A percentile compares a stretch with the other conserved stretches of the same genome.
These are phyloP conservation scores for Exophiala sp. DNA, from an alignment of 2,329 filamentous ascomycete genomes.

Conservation along the genomic window DNA sequence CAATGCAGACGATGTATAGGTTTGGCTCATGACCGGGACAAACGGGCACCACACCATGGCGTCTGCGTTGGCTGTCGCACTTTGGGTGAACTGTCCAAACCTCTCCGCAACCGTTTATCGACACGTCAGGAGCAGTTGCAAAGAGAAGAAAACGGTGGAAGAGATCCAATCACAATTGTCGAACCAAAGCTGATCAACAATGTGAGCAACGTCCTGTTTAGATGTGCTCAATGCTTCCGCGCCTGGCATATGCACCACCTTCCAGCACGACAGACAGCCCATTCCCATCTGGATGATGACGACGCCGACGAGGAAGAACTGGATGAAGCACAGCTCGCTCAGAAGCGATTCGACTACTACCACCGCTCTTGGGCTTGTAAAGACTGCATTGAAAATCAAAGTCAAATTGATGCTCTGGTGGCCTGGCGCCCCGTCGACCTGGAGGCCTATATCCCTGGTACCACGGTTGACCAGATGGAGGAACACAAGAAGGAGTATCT, in stretches of 20 bases:
- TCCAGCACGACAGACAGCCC: conserved; percentile 41
- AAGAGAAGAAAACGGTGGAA: conserved; percentile 68
- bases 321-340: conserved; percentile 47
- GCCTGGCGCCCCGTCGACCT: conserved; percentile 74
- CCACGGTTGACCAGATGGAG: conserved; percentile 50
- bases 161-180: conserved; percentile 67
- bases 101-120: conserved; percentile 68
- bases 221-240: conserved; percentile 69
- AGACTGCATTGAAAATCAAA: conserved; percentile 60
- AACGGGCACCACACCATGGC: conserved; percentile 61
- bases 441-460: conserved; percentile 49
- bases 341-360: conserved; percentile 66
- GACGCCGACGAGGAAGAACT: conserved; percentile 32
- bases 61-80: conserved; percentile 65
- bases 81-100: conserved; percentile 61
- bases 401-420: conserved; percentile 70
- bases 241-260: conserved; percentile 82
- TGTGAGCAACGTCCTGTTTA: conserved; percentile 68
- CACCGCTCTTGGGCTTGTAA: conserved; percentile 70
- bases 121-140: conserved; percentile 77
- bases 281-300: conserved; percentile 30
- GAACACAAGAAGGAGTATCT: conserved; percentile 88
- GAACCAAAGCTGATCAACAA: conserved; percentile 65
- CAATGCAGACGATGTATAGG: conserved; percentile 85
- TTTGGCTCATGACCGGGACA: conserved; percentile 61